Percentiles rank a stretch among this genome's conserved stretches.
phyloP scores from a whole-genome alignment of 129 eudicot genomes.

The Artemisia argyi region DNA sequence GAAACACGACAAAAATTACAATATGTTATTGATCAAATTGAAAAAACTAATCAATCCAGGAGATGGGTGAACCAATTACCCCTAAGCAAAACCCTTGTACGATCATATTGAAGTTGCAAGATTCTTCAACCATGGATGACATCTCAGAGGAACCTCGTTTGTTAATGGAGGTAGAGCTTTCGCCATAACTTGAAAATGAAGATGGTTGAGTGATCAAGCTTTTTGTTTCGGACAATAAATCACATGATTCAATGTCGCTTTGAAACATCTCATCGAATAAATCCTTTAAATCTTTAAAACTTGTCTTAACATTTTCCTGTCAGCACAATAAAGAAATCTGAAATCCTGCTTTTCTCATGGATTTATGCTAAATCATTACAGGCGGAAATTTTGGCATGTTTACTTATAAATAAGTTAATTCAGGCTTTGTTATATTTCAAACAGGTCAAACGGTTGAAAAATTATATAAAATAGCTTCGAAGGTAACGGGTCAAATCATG shows the following conservation, averaged over 20 bases:
- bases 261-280: slow-evolving; percentile 69
- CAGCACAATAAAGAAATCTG: not conserved
- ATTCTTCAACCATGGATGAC: slow-evolving; percentile 23
- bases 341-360: not conserved
- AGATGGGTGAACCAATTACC: slow-evolving; percentile 35
- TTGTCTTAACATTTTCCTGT: slow-evolving; percentile 51
- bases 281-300: slow-evolving; percentile 62
- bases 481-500: too few species aligned
- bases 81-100: slow-evolving; percentile 54
- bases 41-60: not conserved
- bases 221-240: not conserved
- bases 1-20: not conserved
- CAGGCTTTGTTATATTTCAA: not conserved
- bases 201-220: slow-evolving; percentile 36
- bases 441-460: not conserved
- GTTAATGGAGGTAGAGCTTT: slow-evolving; percentile 23
- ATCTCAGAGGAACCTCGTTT: slow-evolving; percentile 50
- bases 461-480: too few species aligned
- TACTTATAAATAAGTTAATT: not conserved
- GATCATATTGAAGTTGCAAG: slow-evolving; percentile 28
- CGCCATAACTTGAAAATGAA: slow-evolving; percentile 31
- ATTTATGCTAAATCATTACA: not conserved
- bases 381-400: too few species aligned
- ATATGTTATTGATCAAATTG: not conserved
- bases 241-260: slow-evolving; percentile 35